Percentiles rank a stretch among this genome's conserved stretches.
These are phyloP conservation scores for Ephemerocybe angulata DNA, from an alignment of 768 basidiomycete species.

Conservation along the genomic window DNA sequence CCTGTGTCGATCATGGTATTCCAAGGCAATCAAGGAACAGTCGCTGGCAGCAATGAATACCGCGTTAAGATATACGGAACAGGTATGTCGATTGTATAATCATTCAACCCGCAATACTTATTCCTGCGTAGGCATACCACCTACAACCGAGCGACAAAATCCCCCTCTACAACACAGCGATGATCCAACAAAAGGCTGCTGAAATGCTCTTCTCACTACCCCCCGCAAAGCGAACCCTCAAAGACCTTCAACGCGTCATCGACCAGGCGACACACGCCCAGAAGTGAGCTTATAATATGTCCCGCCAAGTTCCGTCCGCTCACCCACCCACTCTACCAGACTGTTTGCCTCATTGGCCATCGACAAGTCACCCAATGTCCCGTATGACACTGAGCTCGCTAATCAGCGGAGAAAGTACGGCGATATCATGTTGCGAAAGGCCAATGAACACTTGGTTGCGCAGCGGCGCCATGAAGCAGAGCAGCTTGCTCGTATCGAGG, in stretches of 20 bases:
- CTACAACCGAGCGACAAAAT: slow-evolving; percentile 87
- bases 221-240: slow-evolving; percentile 72
- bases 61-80: slow-evolving; percentile 81
- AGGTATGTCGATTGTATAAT: slow-evolving; percentile 39
- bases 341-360: slow-evolving; percentile 81
- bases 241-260: slow-evolving; percentile 74
- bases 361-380: slow-evolving; percentile 63
- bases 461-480: slow-evolving; percentile 75
- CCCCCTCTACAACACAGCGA: slow-evolving; percentile 91
- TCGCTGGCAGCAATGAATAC: slow-evolving; percentile 76
- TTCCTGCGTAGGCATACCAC: slow-evolving; percentile 63
- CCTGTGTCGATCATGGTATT: slow-evolving; percentile 90
- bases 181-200: slow-evolving; percentile 96
- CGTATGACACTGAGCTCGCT: slow-evolving; percentile 84
- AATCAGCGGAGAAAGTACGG: slow-evolving; percentile 90
- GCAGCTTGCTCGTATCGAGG: slow-evolving; percentile 66
- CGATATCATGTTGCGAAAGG: slow-evolving; percentile 76
- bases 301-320: not conserved
- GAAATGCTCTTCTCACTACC: slow-evolving; percentile 79
- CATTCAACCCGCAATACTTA: slow-evolving; percentile 4
- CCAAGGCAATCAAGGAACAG: slow-evolving; percentile 88
- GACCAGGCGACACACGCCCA: slow-evolving; percentile 83
- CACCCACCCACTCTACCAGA: slow-evolving; percentile 34
- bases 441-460: slow-evolving; percentile 70
- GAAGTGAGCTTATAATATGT: slow-evolving; percentile 47